Conservation (phyloP, 2,329 filamentous ascomycete genomes). For the Fusarium sp. region DNA sequence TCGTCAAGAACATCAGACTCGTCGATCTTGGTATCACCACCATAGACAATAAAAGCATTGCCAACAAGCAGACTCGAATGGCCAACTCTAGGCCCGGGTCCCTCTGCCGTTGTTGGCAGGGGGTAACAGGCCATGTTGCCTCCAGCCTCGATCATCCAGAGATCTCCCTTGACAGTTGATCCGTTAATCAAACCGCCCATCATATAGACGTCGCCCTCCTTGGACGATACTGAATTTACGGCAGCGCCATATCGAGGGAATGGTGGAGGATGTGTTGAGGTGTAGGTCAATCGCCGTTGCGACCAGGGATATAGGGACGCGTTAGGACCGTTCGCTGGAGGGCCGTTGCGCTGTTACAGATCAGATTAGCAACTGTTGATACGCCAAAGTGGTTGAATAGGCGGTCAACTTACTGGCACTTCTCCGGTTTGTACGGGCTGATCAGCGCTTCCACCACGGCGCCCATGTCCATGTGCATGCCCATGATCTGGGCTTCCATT, state of each 20-base stretch:
- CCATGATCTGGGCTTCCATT: slow-evolving; percentile 69
- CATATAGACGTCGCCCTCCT: slow-evolving; percentile 96
- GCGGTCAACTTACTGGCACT: slow-evolving; percentile 52
- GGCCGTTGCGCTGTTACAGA: slow-evolving; percentile 63
- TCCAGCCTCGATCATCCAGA: slow-evolving; percentile 97
- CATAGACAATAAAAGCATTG: slow-evolving; percentile 98
- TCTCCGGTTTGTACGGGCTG: slow-evolving; percentile 54
- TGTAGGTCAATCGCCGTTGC: slow-evolving; percentile 85
- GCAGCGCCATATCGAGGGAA: slow-evolving; percentile 98
- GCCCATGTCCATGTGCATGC: slow-evolving; percentile 55
- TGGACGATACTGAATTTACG: slow-evolving; percentile 89
- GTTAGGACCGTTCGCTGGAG: slow-evolving; percentile 65
- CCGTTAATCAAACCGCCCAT: slow-evolving; percentile 98
- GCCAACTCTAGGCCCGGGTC: slow-evolving; percentile 91
- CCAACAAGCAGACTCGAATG: slow-evolving; percentile 94
- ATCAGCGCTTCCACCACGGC: slow-evolving; percentile 61
- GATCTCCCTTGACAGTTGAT: slow-evolving; percentile 92
- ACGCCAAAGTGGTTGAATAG: not conserved
- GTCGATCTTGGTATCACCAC: slow-evolving; percentile 96
- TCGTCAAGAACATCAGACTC: slow-evolving; percentile 92
- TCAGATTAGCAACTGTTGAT: slow-evolving; percentile 21
- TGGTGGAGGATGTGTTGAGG: slow-evolving; percentile 79
- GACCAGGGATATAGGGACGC: slow-evolving; percentile 95
- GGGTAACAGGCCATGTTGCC: slow-evolving; percentile 90
- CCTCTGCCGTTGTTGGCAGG: slow-evolving; percentile 88